Percentiles rank a stretch among this genome's conserved stretches.
Evolutionary conservation across 768 basidiomycete species (phyloP).

Genomic region (Fomitopsis pulvina): DNA sequence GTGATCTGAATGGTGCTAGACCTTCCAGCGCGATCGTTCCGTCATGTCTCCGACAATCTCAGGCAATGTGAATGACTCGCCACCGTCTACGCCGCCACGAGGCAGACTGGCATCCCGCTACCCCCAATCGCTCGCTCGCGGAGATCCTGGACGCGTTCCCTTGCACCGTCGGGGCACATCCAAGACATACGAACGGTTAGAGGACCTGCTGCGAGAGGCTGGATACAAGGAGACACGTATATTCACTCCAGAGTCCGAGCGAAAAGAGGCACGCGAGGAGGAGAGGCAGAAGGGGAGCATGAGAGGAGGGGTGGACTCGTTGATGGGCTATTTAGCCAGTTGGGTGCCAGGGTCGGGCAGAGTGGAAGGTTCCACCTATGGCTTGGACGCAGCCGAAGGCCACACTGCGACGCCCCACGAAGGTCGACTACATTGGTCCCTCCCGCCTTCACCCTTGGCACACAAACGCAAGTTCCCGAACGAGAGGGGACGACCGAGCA

Average conservation of each 20-base stretch:
- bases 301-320: slow-evolving; percentile 36
- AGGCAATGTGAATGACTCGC: background rate
- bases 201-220: slow-evolving; percentile 79
- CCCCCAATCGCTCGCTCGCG: slow-evolving; percentile 43
- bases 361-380: background rate
- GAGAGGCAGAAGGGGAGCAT: slow-evolving; percentile 21
- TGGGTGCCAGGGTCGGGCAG: slow-evolving; percentile 38
- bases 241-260: slow-evolving; percentile 78
- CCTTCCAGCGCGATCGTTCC: background rate
- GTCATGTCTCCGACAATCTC: background rate
- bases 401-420: slow-evolving; percentile 1
- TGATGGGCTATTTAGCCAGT: slow-evolving; percentile 62
- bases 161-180: slow-evolving; percentile 76
- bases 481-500: background rate
- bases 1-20: too few species aligned
- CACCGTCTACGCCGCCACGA: slow-evolving; percentile 16
- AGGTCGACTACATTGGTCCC: slow-evolving; percentile 2
- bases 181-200: slow-evolving; percentile 75
- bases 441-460: slow-evolving; percentile 12
- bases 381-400: background rate
- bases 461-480: slow-evolving; percentile 6
- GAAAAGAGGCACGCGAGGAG: slow-evolving; percentile 25
- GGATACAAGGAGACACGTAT: slow-evolving; percentile 92
- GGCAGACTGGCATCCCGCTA: slow-evolving; percentile 32
- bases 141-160: slow-evolving; percentile 45